phyloP scores from a whole-genome alignment of 495 filamentous ascomycete species.

The Astrocystis sublimbata region DNA sequence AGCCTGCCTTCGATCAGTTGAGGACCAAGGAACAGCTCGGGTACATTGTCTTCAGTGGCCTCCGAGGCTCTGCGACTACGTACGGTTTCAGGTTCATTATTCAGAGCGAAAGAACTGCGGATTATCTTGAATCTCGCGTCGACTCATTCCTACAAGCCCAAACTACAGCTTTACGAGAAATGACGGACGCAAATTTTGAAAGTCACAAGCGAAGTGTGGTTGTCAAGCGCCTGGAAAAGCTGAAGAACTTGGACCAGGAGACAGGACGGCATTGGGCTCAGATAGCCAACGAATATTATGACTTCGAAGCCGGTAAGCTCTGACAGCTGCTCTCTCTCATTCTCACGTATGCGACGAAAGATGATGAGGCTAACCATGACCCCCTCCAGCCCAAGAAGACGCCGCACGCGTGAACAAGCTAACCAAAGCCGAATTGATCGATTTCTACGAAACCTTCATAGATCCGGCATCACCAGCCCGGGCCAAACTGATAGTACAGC shows the following conservation, averaged over 20 bases:
- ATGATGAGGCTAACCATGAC: constrained; percentile 6
- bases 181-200: constrained; percentile 86
- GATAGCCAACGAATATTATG: constrained; percentile 81
- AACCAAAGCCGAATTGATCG: constrained; percentile 73
- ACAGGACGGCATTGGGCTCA: constrained; percentile 79
- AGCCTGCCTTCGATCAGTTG: constrained; percentile 91
- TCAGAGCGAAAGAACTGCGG: constrained; percentile 83
- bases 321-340: neutral
- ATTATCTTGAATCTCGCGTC: constrained; percentile 84
- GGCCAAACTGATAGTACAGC: constrained; percentile 79
- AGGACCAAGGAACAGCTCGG: constrained; percentile 97
- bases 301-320: constrained; percentile 77
- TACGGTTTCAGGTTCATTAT: constrained; percentile 89
- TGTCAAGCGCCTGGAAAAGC: constrained; percentile 83
- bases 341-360: neutral
- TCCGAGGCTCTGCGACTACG: constrained; percentile 65
- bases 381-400: constrained; percentile 65
- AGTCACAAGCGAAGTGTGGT: constrained; percentile 87
- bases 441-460: constrained; percentile 79
- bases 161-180: constrained; percentile 63
- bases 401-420: constrained; percentile 71
- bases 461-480: constrained; percentile 69
- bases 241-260: constrained; percentile 90
- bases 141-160: constrained; percentile 76
- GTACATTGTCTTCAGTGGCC: constrained; percentile 89